Percentiles rank a stretch among this genome's conserved stretches.
phyloP scores from a whole-genome alignment of 2,329 filamentous ascomycete genomes.

The Verticillium zaregamsianum region DNA sequence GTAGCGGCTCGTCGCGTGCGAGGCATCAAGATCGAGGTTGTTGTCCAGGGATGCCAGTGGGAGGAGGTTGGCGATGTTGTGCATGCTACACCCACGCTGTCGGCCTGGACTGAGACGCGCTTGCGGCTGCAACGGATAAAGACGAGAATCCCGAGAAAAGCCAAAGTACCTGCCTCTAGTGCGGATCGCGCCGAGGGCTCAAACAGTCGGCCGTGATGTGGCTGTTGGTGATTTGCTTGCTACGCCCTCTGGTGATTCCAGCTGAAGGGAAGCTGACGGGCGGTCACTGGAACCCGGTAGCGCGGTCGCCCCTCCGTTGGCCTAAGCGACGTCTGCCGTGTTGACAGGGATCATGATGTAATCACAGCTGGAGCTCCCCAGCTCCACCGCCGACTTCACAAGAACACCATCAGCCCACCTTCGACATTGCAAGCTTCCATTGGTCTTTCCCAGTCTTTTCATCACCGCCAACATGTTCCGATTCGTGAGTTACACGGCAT shows the following conservation, averaged over 20 bases:
- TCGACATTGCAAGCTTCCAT: background rate
- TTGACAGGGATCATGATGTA: conserved; percentile 11
- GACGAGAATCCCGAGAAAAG: no score
- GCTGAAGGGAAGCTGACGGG: background rate
- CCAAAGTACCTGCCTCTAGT: no score
- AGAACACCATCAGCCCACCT: background rate
- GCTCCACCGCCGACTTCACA: conserved; percentile 14
- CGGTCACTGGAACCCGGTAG: background rate
- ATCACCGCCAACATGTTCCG: conserved; percentile 36
- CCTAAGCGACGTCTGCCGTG: background rate
- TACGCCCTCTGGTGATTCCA: background rate
- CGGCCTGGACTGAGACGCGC: no score
- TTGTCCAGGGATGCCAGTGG: no score
- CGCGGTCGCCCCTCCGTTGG: background rate
- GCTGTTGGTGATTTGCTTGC: background rate
- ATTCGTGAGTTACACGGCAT: conserved; percentile 32
- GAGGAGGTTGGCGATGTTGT: no score
- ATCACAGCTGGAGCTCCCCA: conserved; percentile 7
- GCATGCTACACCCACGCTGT: no score
- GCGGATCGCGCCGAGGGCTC: no score
- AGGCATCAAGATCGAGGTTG: no score
- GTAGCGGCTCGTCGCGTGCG: no score
- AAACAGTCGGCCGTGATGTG: background rate
- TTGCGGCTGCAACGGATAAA: no score
- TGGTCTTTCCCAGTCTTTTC: background rate